Percentiles rank a stretch among this genome's conserved stretches.
These are phyloP conservation scores for Lathyrus oleraceus DNA, from an alignment of 306 rosid species.

Conservation along the genomic window DNA sequence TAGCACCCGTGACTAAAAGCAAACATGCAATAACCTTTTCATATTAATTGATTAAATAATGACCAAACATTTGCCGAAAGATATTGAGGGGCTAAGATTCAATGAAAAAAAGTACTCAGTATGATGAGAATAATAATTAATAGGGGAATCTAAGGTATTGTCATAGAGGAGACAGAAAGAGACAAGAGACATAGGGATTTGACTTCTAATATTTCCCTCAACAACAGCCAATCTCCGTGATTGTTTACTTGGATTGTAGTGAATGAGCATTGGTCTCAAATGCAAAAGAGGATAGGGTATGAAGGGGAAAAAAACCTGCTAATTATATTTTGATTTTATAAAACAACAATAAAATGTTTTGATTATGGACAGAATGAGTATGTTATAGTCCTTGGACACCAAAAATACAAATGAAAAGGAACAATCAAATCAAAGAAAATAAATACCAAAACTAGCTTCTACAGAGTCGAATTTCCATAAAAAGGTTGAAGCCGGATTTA, in stretches of 20 bases:
- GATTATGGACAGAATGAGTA: not conserved
- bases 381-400: not conserved
- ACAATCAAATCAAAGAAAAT: not conserved
- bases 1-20: slow-evolving; percentile 33
- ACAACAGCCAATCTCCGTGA: slow-evolving; percentile 31
- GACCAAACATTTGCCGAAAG: too few relatives aligned
- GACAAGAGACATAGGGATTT: slow-evolving; percentile 18
- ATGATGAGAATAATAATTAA: not conserved
- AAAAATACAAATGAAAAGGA: slow-evolving; percentile 3
- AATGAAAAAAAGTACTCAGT: too few relatives aligned
- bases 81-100: too few relatives aligned
- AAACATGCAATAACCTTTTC: too few relatives aligned
- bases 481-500: not conserved
- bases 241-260: not conserved
- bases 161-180: slow-evolving; percentile 10
- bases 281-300: too few relatives aligned
- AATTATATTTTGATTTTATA: not conserved
- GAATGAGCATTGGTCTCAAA: too few relatives aligned
- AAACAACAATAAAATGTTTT: not conserved
- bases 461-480: slow-evolving; percentile 4
- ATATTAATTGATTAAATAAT: too few relatives aligned
- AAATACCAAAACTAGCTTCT: slow-evolving; percentile 12
- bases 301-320: too few relatives aligned
- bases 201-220: slow-evolving; percentile 6
- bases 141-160: not conserved